These are phyloP conservation scores for Myxozyma mucilagina DNA, from an alignment of 805 yeast genomes.

Conservation along the genomic window DNA sequence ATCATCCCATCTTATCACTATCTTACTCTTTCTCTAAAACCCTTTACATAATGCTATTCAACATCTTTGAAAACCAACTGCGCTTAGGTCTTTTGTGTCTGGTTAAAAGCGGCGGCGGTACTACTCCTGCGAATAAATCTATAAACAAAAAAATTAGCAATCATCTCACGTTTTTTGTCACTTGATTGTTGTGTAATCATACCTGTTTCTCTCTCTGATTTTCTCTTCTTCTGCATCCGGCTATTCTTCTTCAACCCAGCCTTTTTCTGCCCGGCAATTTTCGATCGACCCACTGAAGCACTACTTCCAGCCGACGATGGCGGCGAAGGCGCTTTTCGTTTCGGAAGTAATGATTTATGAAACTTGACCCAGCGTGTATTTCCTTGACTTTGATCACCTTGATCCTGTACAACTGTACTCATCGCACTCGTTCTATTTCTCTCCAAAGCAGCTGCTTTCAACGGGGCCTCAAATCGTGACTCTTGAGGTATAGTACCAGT, in stretches of 20 bases:
- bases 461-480: no score
- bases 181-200: neutral
- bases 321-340: constrained; percentile 17
- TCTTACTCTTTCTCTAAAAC: neutral
- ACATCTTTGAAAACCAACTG: constrained; percentile 23
- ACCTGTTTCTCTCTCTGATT: constrained; percentile 7
- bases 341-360: constrained; percentile 14
- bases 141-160: neutral
- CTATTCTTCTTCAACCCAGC: neutral
- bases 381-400: no score
- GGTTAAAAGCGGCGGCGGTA: constrained; percentile 7
- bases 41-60: constrained; percentile 4
- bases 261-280: neutral
- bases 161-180: neutral
- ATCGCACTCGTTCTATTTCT: no score
- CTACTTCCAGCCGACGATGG: neutral
- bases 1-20: neutral
- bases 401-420: no score
- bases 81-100: constrained; percentile 10
- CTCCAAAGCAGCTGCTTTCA: no score
- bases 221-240: neutral
- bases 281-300: neutral
- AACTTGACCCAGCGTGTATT: constrained; percentile 7
- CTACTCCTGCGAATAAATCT: constrained; percentile 15
- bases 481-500: no score